Conservation (phyloP, 306 rosid species). For the Quercus gilva region DNA sequence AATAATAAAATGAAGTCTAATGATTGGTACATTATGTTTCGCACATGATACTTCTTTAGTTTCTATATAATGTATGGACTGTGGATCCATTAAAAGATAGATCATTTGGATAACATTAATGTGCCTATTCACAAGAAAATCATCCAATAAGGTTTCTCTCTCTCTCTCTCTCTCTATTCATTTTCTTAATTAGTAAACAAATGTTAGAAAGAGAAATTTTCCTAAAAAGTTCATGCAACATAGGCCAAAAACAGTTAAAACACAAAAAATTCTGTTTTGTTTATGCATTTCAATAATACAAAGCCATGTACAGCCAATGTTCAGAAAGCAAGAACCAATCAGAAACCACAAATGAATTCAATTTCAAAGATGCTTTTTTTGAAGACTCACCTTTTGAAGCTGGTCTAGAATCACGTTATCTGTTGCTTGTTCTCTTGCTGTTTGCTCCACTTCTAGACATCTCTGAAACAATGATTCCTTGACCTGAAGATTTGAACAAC, state of each 20-base stretch:
- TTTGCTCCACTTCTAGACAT: slow-evolving; percentile 75
- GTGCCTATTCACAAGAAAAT: neutral
- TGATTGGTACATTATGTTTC: neutral
- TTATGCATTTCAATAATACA: too few relatives aligned
- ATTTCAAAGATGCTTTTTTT: slow-evolving; percentile 9
- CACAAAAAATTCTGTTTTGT: too few relatives aligned
- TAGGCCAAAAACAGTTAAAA: slow-evolving; percentile 7
- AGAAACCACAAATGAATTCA: slow-evolving; percentile 12
- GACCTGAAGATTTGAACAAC: slow-evolving; percentile 49
- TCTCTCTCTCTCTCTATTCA: too few relatives aligned
- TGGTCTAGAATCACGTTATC: slow-evolving; percentile 84
- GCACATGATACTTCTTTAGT: neutral
- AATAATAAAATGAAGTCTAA: neutral
- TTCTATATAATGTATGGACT: slow-evolving; percentile 1
- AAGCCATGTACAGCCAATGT: slow-evolving; percentile 2
- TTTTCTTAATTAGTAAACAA: neutral
- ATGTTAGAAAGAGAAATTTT: neutral
- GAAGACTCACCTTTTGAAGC: slow-evolving; percentile 62
- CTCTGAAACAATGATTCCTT: slow-evolving; percentile 65
- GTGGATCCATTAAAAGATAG: slow-evolving; percentile 5
- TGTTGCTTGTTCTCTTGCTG: slow-evolving; percentile 91
- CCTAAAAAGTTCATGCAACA: slow-evolving; percentile 3
- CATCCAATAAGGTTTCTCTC: neutral
- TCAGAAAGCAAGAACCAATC: neutral
- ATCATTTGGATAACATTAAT: slow-evolving; percentile 1